phyloP scores from a whole-genome alignment of 176 grass and related monocot genomes.

The Juncus effusus region DNA sequence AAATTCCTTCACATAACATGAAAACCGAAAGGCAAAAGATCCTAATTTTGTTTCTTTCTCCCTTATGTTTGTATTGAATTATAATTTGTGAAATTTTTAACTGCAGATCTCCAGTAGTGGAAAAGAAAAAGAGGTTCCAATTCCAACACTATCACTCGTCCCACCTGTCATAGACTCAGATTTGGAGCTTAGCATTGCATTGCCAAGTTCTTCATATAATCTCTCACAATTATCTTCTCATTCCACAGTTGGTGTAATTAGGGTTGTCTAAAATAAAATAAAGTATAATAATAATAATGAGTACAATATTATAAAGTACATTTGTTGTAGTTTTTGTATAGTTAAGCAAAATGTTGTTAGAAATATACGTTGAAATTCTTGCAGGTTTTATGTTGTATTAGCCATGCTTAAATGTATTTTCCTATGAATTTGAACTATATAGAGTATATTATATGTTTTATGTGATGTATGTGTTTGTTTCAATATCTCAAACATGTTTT shows the following conservation, averaged over 20 bases:
- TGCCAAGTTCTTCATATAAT: conserved; percentile 15
- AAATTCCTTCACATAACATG: not conserved
- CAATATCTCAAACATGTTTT: conserved; percentile 17
- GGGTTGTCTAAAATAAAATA: conserved; percentile 46
- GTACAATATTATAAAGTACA: no score
- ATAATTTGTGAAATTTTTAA: conserved; percentile 1
- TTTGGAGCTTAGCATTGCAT: conserved; percentile 73
- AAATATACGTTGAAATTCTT: conserved; percentile 20
- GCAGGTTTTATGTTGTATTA: conserved; percentile 10
- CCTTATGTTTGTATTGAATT: not conserved
- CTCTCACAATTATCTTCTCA: conserved; percentile 36
- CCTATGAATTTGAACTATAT: not conserved
- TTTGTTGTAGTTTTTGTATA: conserved; percentile 25
- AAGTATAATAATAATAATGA: not conserved
- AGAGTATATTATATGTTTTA: conserved; percentile 3
- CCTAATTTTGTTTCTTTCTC: not conserved
- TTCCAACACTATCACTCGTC: conserved; percentile 8
- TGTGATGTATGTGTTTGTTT: conserved; percentile 15
- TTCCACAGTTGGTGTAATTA: conserved; percentile 36
- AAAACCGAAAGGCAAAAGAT: conserved; percentile 4
- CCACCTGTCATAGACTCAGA: conserved; percentile 29
- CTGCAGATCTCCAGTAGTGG: not conserved
- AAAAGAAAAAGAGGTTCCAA: not conserved
- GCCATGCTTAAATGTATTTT: not conserved
- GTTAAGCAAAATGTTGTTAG: conserved; percentile 14